phyloP scores from a whole-genome alignment of 805 yeast species.

The Nakazawaea siamensis region DNA sequence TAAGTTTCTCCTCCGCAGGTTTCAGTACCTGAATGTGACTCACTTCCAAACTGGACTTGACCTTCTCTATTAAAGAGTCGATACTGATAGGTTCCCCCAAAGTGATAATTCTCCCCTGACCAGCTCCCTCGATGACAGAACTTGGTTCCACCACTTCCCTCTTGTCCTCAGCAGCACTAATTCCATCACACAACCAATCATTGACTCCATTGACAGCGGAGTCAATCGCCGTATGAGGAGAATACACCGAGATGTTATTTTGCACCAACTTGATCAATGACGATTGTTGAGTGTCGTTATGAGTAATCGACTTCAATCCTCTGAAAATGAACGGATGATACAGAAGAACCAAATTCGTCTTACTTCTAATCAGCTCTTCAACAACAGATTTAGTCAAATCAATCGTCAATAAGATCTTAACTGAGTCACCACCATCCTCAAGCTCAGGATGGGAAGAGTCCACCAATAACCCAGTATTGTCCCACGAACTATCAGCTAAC shows the following conservation, averaged over 20 bases:
- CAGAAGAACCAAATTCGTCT: slow-evolving; percentile 60
- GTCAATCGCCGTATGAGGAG: slow-evolving; percentile 95
- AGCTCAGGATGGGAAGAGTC: slow-evolving; percentile 40
- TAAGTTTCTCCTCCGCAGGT: slow-evolving; percentile 21
- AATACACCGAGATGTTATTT: slow-evolving; percentile 79
- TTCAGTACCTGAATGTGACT: slow-evolving; percentile 55
- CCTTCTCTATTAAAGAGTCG: slow-evolving; percentile 33
- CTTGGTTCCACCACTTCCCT: slow-evolving; percentile 37
- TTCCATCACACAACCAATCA: slow-evolving; percentile 75
- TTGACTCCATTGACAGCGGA: slow-evolving; percentile 91
- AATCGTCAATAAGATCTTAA: slow-evolving; percentile 56
- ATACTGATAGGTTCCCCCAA: slow-evolving; percentile 37
- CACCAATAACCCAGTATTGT: slow-evolving; percentile 85
- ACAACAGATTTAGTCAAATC: slow-evolving; percentile 82
- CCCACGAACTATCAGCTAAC: slow-evolving; percentile 88
- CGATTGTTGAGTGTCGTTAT: slow-evolving; percentile 67
- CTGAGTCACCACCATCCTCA: slow-evolving; percentile 9
- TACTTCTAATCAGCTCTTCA: slow-evolving; percentile 64
- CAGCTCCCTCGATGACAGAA: slow-evolving; percentile 41
- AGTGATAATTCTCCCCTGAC: slow-evolving; percentile 71
- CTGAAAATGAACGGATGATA: slow-evolving; percentile 93
- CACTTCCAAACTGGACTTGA: slow-evolving; percentile 48
- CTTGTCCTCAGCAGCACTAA: slow-evolving; percentile 20
- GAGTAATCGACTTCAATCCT: slow-evolving; percentile 68
- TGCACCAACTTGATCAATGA: slow-evolving; percentile 67